phyloP scores from a whole-genome alignment of 331 rosid genomes.

The Quercus phellos region DNA sequence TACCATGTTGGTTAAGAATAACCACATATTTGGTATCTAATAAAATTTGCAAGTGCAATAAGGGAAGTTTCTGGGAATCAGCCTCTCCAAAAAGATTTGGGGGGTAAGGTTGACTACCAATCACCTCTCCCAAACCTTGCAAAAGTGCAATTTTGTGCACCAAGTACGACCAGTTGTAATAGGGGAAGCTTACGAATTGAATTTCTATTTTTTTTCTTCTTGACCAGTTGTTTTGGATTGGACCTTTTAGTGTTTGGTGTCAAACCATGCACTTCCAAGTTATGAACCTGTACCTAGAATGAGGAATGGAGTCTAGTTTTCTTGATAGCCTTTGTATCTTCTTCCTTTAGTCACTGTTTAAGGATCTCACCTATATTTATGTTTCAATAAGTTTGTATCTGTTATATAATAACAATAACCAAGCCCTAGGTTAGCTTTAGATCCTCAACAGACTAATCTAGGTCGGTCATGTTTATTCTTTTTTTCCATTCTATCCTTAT shows the following conservation, averaged over 20 bases:
- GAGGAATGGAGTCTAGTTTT: conserved; percentile 8
- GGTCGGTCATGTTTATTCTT: too few species aligned
- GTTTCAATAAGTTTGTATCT: neutral
- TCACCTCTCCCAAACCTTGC: too few species aligned
- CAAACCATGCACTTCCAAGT: neutral
- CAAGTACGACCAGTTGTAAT: neutral
- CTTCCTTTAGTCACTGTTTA: neutral
- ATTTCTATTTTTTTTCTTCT: neutral
- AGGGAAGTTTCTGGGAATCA: too few species aligned
- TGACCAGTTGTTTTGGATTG: neutral
- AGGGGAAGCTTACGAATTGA: neutral
- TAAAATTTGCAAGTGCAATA: neutral
- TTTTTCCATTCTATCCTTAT: too few species aligned
- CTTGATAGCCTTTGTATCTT: conserved; percentile 14
- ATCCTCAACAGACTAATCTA: too few species aligned
- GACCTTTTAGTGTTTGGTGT: neutral
- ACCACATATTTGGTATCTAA: neutral
- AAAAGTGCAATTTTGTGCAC: too few species aligned
- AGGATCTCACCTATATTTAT: neutral
- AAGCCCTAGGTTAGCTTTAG: too few species aligned
- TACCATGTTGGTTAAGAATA: neutral
- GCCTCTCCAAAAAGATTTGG: too few species aligned
- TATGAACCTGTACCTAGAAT: neutral
- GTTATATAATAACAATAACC: neutral
- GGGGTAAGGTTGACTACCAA: too few species aligned